Base-by-base conservation (phyloP, 805 yeast genomes). In the Ogataea ganodermae region DNA sequence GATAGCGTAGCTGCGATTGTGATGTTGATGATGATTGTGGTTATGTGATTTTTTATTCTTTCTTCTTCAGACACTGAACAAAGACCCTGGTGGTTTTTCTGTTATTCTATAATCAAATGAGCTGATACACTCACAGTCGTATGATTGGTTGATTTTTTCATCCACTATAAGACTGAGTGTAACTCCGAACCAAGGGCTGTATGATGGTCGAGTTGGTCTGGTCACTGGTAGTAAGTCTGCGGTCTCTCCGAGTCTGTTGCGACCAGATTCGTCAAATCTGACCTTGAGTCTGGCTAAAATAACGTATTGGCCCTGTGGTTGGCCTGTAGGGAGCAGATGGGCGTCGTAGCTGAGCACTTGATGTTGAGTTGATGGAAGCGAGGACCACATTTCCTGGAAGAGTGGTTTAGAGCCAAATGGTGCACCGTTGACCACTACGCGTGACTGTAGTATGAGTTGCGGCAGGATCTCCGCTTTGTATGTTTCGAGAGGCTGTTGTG, bases 161-260 rank as follows among this genome's bases (percentile, higher is more conserved):
- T 85, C 89, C 8, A 80, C 74, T 13, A 84, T 79, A 55, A 85
- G 55, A 52, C 74, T 79, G 30, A 84, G 56, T 45, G 78, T 77
- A 36, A 83, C 81, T 2, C 92, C 94, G 60, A 78, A 81, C 80
- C 86, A 81, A 5, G 84, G 71, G 6, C 92, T 82, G 85, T 86
- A 85, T 1, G 78, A 45, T 2, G 81, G 73, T 60, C 86, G 73
- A n/a, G 61, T 56, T 4, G 63, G 60, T 28, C 60, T 55, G 32
- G 46, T 50, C 22, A 48, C 38, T 20, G 56, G 55, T 21, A 75
- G 61, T 48, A 83, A 63, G 38, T 82, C 82, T 0, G 89, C 78
- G 17, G 80, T 73, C 46, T 83, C 86, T 2, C 90, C 90, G 22
- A 78, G 58, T 59, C 82, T 77, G 50, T 81, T 83, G 50, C 71